Conservation (phyloP, 345 rosid species). For the Aquilaria malaccensis region DNA sequence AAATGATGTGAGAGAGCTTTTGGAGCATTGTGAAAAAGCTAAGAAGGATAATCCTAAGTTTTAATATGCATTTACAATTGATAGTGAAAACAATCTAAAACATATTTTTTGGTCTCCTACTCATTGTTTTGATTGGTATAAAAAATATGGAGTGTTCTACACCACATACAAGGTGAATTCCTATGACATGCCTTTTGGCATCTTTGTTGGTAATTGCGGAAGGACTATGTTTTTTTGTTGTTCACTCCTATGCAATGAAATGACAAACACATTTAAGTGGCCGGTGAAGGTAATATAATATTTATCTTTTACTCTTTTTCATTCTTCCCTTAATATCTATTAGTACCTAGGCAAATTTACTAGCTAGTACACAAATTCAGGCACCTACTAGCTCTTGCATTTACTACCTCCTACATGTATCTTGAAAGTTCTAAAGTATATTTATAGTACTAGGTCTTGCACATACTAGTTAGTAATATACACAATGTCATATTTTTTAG, state of each 20-base stretch:
- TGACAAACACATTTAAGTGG: background rate
- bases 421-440: too few species aligned
- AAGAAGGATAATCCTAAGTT: background rate
- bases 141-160: background rate
- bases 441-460: background rate
- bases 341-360: background rate
- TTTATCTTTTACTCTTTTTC: background rate
- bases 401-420: background rate
- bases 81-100: too few species aligned
- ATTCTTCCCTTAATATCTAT: background rate
- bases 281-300: background rate
- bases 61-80: background rate
- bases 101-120: too few species aligned
- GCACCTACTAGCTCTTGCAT: background rate
- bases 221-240: background rate
- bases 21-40: too few species aligned
- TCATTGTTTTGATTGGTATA: too few species aligned
- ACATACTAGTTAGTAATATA: background rate
- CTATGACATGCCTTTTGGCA: background rate
- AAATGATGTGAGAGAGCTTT: too few species aligned
- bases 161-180: background rate
- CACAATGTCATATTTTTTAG: background rate
- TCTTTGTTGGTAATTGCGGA: background rate
- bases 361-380: too few species aligned
- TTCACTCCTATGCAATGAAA: background rate